phyloP scores from a whole-genome alignment of 352 stramenopile genomes.

The Pythium oligandrum region DNA sequence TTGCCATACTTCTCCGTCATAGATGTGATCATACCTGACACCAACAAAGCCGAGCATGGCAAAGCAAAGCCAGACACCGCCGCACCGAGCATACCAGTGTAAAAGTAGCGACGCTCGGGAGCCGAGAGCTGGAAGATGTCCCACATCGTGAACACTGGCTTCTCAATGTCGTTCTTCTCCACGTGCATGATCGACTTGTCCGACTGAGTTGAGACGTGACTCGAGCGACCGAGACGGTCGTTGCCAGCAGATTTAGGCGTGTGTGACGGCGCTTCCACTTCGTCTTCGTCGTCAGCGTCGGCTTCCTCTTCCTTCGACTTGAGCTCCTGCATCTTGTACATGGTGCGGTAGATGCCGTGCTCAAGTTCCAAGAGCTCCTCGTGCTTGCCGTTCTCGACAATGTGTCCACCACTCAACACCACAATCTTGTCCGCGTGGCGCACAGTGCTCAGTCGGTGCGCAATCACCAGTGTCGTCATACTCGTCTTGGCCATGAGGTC shows the following conservation, averaged over 20 bases:
- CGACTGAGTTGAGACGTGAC: conserved; percentile 54
- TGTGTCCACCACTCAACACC: conserved; percentile 18
- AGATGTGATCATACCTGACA: too few species aligned
- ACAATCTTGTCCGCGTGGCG: too few species aligned
- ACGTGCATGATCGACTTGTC: conserved; percentile 36
- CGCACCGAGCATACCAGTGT: conserved; percentile 23
- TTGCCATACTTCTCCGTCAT: too few species aligned
- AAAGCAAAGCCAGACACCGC: conserved; percentile 22
- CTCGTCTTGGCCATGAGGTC: conserved; percentile 24
- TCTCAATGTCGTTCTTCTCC: conserved; percentile 39
- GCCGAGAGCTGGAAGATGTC: conserved; percentile 22
- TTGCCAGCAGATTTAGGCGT: too few species aligned
- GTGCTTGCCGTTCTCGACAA: conserved; percentile 29
- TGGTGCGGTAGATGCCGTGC: conserved; percentile 63
- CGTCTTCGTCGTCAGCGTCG: conserved; percentile 79
- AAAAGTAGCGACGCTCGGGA: conserved; percentile 37
- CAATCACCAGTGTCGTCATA: too few species aligned
- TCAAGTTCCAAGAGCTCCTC: conserved; percentile 40
- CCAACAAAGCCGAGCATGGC: too few species aligned
- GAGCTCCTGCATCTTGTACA: conserved; percentile 51
- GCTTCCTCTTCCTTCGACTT: conserved; percentile 13
- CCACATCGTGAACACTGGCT: conserved; percentile 30
- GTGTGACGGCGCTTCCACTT: conserved; percentile 76
- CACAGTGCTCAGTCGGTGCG: too few species aligned
- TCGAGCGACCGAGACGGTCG: conserved; percentile 72